Percentiles rank a stretch among this genome's conserved stretches.
Conservation (phyloP, 768 basidiomycete genomes). For the Kwoniella bestiolae region DNA sequence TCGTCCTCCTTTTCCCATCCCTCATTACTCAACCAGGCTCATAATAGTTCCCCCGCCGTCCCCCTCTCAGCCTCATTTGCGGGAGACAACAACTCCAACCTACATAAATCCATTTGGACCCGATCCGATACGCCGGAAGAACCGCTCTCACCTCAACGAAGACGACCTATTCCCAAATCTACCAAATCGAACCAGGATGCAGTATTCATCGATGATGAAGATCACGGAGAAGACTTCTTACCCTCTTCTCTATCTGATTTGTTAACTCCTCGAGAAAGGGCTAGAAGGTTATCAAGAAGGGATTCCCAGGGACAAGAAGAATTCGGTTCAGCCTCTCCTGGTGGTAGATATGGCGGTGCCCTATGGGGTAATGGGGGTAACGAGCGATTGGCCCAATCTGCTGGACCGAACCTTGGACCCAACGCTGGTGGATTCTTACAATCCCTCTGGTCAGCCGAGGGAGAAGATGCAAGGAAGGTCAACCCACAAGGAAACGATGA, state of each 20-base stretch:
- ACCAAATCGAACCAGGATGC: slow-evolving; percentile 32
- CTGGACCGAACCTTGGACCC: slow-evolving; percentile 50
- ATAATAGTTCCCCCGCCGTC: slow-evolving; percentile 1
- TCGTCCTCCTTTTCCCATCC: slow-evolving; percentile 46
- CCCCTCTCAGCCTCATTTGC: slow-evolving; percentile 52
- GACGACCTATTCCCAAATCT: slow-evolving; percentile 34
- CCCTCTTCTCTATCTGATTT: slow-evolving; percentile 87
- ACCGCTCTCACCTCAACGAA: slow-evolving; percentile 30
- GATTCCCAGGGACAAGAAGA: slow-evolving; percentile 44
- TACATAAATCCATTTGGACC: slow-evolving; percentile 45
- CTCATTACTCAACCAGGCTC: slow-evolving; percentile 10
- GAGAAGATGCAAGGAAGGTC: slow-evolving; percentile 51
- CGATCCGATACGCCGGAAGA: slow-evolving; percentile 40
- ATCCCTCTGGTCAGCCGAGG: slow-evolving; percentile 71
- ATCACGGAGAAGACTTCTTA: slow-evolving; percentile 68
- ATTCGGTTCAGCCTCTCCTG: slow-evolving; percentile 26
- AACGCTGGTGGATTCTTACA: slow-evolving; percentile 42
- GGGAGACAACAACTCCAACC: slow-evolving; percentile 23
- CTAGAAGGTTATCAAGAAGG: slow-evolving; percentile 66
- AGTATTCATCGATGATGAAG: slow-evolving; percentile 66
- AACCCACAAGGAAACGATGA: slow-evolving; percentile 13
- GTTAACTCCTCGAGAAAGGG: slow-evolving; percentile 83
- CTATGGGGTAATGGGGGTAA: slow-evolving; percentile 9
- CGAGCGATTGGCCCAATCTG: slow-evolving; percentile 54
- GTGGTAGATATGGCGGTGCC: slow-evolving; percentile 2